Base-by-base conservation (phyloP, 805 yeast genomes). In the Debaryomyces castellii region DNA sequence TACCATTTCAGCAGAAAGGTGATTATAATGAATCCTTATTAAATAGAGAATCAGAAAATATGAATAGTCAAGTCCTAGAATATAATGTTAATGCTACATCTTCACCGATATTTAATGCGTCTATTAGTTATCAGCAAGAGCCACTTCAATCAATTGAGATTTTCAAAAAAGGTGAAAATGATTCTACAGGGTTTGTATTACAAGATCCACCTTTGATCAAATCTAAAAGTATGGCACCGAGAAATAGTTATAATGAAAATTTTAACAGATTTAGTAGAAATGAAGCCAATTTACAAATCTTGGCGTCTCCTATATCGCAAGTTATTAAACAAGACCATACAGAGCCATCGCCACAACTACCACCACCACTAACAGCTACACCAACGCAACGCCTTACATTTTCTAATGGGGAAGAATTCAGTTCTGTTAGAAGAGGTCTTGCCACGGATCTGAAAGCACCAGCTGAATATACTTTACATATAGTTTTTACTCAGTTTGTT, bases 401-500 rank as follows among this genome's bases (percentile, higher is more conserved):
- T 24, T 51, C 71, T 3, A 60, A 62, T 36, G 68, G 68, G 4
- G 68, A 67, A 35, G 74, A 69, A 44, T 60, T 64, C 42, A 48
- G 60, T 16, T 51, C 62, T 4, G 54, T 67, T 45, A 61, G 75
- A 22, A 58, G 61, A 48, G 70, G 62, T 9, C 56, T 70, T 39
- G 77, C 76, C 7, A 69, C 85, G 0, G 88, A 83, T 47, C 72
- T 78, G 60, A 83, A 85, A 58, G 76, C 85, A 22, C 88, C 91
- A 0, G 85, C 92, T 0, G 97, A 91, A 57, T 94, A 94, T 61
- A 94, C 98, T 0, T 71, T 95, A 44, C 97, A 95, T 64, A 90
- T 95, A 21, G 76, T 95, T 34, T 95, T 95, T 62, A 89, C 98
- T 2, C 96, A 92, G 67, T 94, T 94, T 68, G 96, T 95, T 8